Percentiles rank a stretch among this genome's conserved stretches.
phyloP scores from a whole-genome alignment of 345 rosid genomes.

The Zanthoxylum bungeanum region DNA sequence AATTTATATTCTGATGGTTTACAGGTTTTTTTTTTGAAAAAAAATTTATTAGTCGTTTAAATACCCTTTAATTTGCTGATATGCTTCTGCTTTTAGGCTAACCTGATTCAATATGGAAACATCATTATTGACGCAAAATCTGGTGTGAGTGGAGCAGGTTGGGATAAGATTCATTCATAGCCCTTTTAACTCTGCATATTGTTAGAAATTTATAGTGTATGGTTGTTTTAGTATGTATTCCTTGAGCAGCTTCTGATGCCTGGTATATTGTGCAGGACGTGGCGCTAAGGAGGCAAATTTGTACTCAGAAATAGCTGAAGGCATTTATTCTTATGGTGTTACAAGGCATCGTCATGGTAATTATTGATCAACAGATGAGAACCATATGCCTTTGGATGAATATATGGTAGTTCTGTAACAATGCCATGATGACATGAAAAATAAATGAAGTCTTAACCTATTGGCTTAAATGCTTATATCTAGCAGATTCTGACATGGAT shows the following conservation, averaged over 20 bases:
- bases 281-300: constrained; percentile 88
- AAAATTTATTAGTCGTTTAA: neutral
- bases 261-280: constrained; percentile 60
- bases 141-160: constrained; percentile 99
- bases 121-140: constrained; percentile 89
- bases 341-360: constrained; percentile 94
- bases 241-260: constrained; percentile 12
- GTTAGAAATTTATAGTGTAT: neutral
- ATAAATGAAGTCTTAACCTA: neutral
- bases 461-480: neutral
- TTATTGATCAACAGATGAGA: constrained; percentile 11
- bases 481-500: constrained; percentile 4
- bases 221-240: constrained; percentile 8
- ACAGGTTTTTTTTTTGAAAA: neutral
- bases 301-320: constrained; percentile 85
- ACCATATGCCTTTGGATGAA: neutral
- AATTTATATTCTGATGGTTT: neutral
- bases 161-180: constrained; percentile 12
- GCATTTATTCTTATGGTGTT: constrained; percentile 89
- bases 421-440: neutral
- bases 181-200: too few species aligned
- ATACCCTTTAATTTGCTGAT: constrained; percentile 8
- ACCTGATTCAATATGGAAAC: constrained; percentile 58
- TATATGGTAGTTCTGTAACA: neutral
- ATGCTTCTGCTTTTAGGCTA: constrained; percentile 50